A percentile compares a stretch with the other conserved stretches of the same genome.
phyloP scores from a whole-genome alignment of 352 stramenopile species.

The Globisporangium paddicum region DNA sequence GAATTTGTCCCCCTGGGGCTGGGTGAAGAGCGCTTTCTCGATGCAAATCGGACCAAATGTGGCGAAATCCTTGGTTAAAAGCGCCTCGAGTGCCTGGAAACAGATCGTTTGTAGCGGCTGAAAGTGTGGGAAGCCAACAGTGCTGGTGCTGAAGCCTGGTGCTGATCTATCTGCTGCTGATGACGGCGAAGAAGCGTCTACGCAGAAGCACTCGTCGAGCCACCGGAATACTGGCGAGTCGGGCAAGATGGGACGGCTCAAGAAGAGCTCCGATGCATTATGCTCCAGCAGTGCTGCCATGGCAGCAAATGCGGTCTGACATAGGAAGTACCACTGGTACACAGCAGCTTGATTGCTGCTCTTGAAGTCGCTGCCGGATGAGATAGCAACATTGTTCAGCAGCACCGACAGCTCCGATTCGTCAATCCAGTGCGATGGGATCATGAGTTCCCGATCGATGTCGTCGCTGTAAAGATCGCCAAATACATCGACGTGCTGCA shows the following conservation, averaged over 20 bases:
- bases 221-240: slow-evolving; percentile 30
- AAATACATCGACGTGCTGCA: slow-evolving; percentile 41
- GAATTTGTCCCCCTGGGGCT: slow-evolving; percentile 21
- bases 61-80: slow-evolving; percentile 29
- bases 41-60: slow-evolving; percentile 27
- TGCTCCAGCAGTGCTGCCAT: slow-evolving; percentile 14
- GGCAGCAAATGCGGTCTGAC: slow-evolving; percentile 24
- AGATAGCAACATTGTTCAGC: not conserved
- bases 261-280: slow-evolving; percentile 8
- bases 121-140: slow-evolving; percentile 25
- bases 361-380: not conserved
- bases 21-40: slow-evolving; percentile 35
- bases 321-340: slow-evolving; percentile 30
- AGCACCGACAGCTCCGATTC: slow-evolving; percentile 13
- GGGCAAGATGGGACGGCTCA: slow-evolving; percentile 9
- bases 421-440: slow-evolving; percentile 54
- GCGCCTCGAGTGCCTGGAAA: slow-evolving; percentile 22
- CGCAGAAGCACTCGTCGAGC: slow-evolving; percentile 58
- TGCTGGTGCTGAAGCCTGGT: not conserved
- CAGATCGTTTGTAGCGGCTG: slow-evolving; percentile 36
- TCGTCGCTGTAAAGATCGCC: slow-evolving; percentile 16
- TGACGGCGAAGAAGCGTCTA: slow-evolving; percentile 21
- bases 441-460: slow-evolving; percentile 12
- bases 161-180: not conserved
- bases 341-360: slow-evolving; percentile 6